Conservation (phyloP, 352 stramenopile genomes). For the Phytophthora tentaculata region DNA sequence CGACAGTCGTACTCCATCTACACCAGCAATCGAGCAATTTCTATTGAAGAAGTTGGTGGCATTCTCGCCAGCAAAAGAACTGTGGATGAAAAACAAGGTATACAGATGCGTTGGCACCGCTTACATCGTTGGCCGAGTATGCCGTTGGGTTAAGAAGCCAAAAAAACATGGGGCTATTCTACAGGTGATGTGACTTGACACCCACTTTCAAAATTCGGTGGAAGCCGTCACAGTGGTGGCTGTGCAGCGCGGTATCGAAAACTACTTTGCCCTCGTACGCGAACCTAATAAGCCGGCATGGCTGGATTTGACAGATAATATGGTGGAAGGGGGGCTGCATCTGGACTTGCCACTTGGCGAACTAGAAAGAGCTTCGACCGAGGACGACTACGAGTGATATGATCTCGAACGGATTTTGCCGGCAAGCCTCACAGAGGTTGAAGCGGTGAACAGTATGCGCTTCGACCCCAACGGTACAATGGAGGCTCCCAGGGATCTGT, state of each 20-base stretch:
- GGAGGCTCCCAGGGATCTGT: background rate
- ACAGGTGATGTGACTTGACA: background rate
- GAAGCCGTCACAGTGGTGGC: background rate
- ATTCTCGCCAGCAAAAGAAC: background rate
- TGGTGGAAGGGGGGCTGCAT: background rate
- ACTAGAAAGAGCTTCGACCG: background rate
- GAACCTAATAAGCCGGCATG: background rate
- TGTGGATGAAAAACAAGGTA: background rate
- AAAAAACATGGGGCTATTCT: background rate
- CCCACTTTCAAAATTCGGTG: background rate
- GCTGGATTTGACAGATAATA: background rate
- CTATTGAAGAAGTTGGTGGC: background rate
- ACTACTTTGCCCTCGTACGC: background rate
- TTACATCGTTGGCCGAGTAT: background rate
- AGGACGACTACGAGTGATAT: background rate
- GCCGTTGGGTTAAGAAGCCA: background rate
- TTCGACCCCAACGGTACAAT: background rate
- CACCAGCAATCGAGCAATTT: no score
- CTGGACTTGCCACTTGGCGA: background rate
- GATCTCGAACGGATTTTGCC: background rate
- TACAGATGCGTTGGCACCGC: background rate
- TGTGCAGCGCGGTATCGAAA: background rate
- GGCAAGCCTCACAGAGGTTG: background rate
- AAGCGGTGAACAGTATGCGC: background rate
- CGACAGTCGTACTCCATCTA: no score